Percentiles rank a stretch among this genome's conserved stretches.
Conservation (phyloP, 768 basidiomycete species). For the Pulveroboletus sp. region DNA sequence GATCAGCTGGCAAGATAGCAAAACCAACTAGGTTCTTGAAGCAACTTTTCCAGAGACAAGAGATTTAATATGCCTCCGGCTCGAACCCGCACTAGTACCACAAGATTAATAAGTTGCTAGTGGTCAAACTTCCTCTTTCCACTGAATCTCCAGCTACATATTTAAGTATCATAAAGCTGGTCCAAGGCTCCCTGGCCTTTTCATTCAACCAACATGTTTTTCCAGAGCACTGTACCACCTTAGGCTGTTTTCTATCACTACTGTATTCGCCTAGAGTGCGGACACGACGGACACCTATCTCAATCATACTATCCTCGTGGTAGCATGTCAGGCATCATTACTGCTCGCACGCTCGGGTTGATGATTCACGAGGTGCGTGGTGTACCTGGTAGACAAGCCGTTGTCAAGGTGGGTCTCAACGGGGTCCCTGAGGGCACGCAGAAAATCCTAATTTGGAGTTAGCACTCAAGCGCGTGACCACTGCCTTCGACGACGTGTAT, state of each 20-base stretch:
- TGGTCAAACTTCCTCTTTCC: too few species aligned
- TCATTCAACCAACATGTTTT: slow-evolving; percentile 11
- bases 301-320: slow-evolving; percentile 43
- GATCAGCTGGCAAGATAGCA: too few species aligned
- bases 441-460: slow-evolving; percentile 54
- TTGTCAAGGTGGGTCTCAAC: slow-evolving; percentile 58
- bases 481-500: slow-evolving; percentile 43
- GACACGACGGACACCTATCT: slow-evolving; percentile 3
- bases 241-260: slow-evolving; percentile 1
- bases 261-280: slow-evolving; percentile 12
- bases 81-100: too few species aligned
- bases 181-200: too few species aligned
- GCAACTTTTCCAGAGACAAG: too few species aligned
- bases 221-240: not conserved
- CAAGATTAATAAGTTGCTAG: too few species aligned
- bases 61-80: too few species aligned
- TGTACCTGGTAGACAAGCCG: slow-evolving; percentile 31
- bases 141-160: too few species aligned
- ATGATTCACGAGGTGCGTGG: slow-evolving; percentile 50
- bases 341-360: slow-evolving; percentile 59
- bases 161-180: too few species aligned
- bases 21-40: too few species aligned
- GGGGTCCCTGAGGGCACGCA: slow-evolving; percentile 61
- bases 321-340: slow-evolving; percentile 63
- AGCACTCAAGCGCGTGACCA: slow-evolving; percentile 51